These are phyloP conservation scores for Apiospora malaysiana DNA, from an alignment of 2,329 filamentous ascomycete species.

Conservation along the genomic window DNA sequence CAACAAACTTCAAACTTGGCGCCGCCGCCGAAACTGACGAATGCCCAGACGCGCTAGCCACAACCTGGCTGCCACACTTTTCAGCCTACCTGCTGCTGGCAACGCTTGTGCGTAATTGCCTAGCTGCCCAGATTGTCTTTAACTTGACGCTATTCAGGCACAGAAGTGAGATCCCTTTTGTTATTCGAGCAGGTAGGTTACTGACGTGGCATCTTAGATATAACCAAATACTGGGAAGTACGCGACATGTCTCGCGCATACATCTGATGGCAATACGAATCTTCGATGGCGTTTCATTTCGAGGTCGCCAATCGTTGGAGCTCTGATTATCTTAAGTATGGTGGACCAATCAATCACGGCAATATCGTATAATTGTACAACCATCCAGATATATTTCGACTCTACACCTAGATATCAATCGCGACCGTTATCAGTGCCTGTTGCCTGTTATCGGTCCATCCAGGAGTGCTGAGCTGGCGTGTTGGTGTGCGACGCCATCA, in stretches of 20 bases:
- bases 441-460: background rate
- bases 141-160: background rate
- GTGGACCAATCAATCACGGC: background rate
- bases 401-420: background rate
- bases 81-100: background rate
- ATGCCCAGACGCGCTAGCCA: background rate
- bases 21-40: background rate
- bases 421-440: background rate
- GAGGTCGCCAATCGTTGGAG: background rate
- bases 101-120: background rate
- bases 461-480: background rate
- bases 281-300: background rate
- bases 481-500: background rate
- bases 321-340: background rate
- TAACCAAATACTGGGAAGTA: too few species aligned
- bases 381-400: background rate
- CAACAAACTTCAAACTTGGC: slow-evolving; percentile 1
- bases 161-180: background rate
- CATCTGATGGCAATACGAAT: background rate
- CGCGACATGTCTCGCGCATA: background rate
- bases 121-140: background rate
- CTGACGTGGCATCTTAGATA: slow-evolving; percentile 6
- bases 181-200: background rate
- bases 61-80: background rate
- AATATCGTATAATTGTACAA: background rate